Conservation (phyloP, 257 asterid species). For the Oldenlandia corymbosa region DNA sequence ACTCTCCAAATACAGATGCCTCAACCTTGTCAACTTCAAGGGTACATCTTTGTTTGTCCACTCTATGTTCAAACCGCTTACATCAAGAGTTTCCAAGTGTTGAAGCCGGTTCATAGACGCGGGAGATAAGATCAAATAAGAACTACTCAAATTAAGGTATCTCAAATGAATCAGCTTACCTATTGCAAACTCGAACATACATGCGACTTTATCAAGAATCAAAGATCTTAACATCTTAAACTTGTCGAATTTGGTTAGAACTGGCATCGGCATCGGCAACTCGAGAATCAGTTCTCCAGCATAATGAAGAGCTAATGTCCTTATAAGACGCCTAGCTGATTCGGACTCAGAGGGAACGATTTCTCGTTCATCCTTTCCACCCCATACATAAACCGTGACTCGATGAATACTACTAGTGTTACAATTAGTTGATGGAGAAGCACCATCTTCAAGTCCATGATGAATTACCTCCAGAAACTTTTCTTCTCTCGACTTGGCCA, state of each 20-base stretch:
- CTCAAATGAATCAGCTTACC: not conserved
- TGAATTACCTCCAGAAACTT: not conserved
- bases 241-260: not conserved
- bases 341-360: not conserved
- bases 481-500: constrained; percentile 11
- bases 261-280: not conserved
- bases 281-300: too few species aligned
- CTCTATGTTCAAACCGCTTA: too few species aligned
- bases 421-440: not conserved
- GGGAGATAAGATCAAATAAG: not conserved
- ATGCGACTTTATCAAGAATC: not conserved
- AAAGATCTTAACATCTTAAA: constrained; percentile 4
- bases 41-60: not conserved
- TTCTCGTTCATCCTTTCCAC: too few species aligned
- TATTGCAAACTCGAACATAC: not conserved
- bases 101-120: not conserved
- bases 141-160: not conserved
- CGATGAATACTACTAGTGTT: not conserved
- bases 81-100: not conserved
- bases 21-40: too few species aligned
- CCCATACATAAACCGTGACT: not conserved
- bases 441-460: not conserved
- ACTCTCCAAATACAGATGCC: too few species aligned
- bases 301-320: not conserved
- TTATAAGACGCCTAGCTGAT: not conserved